phyloP scores from a whole-genome alignment of 2,329 filamentous ascomycete genomes.

The Fusarium austroafricanum region DNA sequence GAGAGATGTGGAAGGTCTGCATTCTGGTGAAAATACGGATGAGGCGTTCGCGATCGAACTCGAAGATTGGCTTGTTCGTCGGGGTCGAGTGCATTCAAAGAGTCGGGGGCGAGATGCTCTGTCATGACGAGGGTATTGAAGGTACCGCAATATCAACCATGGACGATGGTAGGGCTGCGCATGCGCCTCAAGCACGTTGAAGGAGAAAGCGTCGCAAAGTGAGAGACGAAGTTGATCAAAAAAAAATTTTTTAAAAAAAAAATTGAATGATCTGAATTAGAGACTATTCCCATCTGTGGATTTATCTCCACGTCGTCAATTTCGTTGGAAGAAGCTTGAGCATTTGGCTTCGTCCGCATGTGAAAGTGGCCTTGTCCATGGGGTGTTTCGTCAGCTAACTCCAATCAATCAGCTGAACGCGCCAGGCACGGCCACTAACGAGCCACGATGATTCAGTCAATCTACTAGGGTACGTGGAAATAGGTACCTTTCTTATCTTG shows the following conservation, averaged over 20 bases:
- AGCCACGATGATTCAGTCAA: slow-evolving; percentile 20
- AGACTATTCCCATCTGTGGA: slow-evolving; percentile 28
- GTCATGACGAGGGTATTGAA: slow-evolving; percentile 57
- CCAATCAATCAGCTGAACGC: slow-evolving; percentile 36
- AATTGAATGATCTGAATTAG: slow-evolving; percentile 7
- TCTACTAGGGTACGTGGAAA: too few relatives aligned
- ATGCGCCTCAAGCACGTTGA: slow-evolving; percentile 35
- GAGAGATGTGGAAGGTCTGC: slow-evolving; percentile 66
- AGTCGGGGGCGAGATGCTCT: slow-evolving; percentile 56
- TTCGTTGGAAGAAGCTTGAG: slow-evolving; percentile 37
- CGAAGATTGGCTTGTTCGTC: slow-evolving; percentile 57
- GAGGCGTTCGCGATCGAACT: slow-evolving; percentile 70
- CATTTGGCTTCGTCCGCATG: slow-evolving; percentile 42
- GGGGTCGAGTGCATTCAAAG: slow-evolving; percentile 48
- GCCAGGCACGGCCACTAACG: slow-evolving; percentile 24
- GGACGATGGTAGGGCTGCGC: slow-evolving; percentile 39
- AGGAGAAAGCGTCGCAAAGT: slow-evolving; percentile 9
- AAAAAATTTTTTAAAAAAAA: too few relatives aligned
- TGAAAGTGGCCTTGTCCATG: slow-evolving; percentile 48
- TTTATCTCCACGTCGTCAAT: slow-evolving; percentile 39
- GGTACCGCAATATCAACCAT: slow-evolving; percentile 45
- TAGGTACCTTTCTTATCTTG: not conserved
- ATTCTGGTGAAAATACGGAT: slow-evolving; percentile 73
- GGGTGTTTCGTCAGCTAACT: slow-evolving; percentile 45
- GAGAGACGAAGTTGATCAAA: not conserved